phyloP scores from a whole-genome alignment of 2,329 filamentous ascomycete genomes.

The Simplicillium sp. region DNA sequence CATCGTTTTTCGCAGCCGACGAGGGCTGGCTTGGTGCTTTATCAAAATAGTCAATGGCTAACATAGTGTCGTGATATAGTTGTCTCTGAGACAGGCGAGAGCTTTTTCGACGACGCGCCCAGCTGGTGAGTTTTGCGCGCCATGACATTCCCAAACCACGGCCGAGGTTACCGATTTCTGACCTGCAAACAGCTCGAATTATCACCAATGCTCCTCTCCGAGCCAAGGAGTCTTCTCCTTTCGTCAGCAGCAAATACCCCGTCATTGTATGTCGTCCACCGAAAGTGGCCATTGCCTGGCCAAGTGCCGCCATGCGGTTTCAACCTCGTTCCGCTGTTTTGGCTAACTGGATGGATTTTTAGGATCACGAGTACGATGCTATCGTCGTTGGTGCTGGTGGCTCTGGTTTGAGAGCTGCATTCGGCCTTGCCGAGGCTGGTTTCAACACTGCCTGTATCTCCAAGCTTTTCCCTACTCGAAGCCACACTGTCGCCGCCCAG shows the following conservation, averaged over 20 bases:
- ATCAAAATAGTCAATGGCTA: conserved; percentile 1
- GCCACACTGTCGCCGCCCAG: conserved; percentile 73
- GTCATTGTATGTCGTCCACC: conserved; percentile 62
- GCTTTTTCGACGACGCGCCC: conserved; percentile 82
- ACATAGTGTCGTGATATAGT: conserved; percentile 1
- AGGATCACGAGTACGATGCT: conserved; percentile 98
- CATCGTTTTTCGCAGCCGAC: conserved; percentile 7
- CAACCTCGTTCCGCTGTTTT: neutral
- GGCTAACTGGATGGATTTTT: conserved; percentile 15
- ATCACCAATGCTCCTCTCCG: conserved; percentile 78
- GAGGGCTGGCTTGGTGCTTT: conserved; percentile 1
- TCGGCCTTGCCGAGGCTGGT: conserved; percentile 77
- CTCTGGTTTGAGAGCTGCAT: conserved; percentile 71
- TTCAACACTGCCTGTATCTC: conserved; percentile 86
- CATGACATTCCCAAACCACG: neutral
- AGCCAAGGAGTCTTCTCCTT: conserved; percentile 86
- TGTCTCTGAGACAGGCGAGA: conserved; percentile 42
- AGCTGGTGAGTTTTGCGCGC: conserved; percentile 47
- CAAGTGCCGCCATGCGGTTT: too few relatives aligned
- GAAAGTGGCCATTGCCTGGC: neutral
- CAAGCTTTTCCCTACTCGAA: conserved; percentile 79
- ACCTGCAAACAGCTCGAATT: conserved; percentile 57
- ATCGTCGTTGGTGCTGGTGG: conserved; percentile 84
- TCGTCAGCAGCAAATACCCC: conserved; percentile 82
- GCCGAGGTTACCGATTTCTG: neutral